phyloP scores from a whole-genome alignment of 2,329 filamentous ascomycete genomes.

The Leptographium lundbergii region DNA sequence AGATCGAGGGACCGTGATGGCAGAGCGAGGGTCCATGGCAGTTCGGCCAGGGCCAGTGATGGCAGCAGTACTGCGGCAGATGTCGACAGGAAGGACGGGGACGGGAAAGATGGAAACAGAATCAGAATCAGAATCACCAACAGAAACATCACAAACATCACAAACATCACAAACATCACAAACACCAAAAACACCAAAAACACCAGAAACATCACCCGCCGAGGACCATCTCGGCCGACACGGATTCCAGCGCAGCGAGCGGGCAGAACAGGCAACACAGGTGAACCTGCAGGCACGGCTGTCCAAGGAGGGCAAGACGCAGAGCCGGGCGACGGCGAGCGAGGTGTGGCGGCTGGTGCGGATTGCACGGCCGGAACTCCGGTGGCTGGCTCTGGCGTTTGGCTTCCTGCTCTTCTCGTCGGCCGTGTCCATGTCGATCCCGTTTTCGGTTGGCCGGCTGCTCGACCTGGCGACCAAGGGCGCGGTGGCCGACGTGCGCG shows the following conservation, averaged over 20 bases:
- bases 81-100: background rate
- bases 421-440: constrained; percentile 87
- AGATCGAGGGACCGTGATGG: background rate
- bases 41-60: no score
- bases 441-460: constrained; percentile 92
- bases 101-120: no score
- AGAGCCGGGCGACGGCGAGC: constrained; percentile 44
- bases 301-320: constrained; percentile 62
- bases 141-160: background rate
- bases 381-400: constrained; percentile 67
- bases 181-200: constrained; percentile 13
- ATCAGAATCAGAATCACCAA: background rate
- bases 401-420: constrained; percentile 80
- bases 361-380: constrained; percentile 76
- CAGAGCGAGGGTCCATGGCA: no score
- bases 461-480: constrained; percentile 79
- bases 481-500: constrained; percentile 47
- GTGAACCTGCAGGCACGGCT: constrained; percentile 81
- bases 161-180: background rate
- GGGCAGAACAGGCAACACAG: constrained; percentile 73
- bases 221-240: constrained; percentile 19
- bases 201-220: background rate
- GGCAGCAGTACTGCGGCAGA: background rate
- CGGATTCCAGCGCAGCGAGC: constrained; percentile 48
- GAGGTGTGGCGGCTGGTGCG: constrained; percentile 83